phyloP scores from a whole-genome alignment of 305 asterid species.

The Solanum hybrid region DNA sequence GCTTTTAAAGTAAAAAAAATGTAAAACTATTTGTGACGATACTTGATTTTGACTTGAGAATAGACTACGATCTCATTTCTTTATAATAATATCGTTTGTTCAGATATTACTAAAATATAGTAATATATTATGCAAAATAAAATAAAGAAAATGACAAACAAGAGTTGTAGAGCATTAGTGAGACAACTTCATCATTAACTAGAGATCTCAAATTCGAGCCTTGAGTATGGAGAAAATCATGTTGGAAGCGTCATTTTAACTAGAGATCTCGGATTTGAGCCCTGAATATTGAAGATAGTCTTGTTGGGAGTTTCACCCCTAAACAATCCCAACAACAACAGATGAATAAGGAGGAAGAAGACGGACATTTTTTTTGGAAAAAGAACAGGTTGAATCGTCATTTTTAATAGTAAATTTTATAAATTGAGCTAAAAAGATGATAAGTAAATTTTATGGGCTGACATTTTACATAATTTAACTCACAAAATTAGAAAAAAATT shows the following conservation, averaged over 20 bases:
- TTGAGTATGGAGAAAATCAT: accelerated
- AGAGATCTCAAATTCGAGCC: neutral
- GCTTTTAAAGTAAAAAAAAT: neutral
- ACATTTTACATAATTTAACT: no score
- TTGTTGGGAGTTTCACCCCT: neutral
- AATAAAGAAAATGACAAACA: neutral
- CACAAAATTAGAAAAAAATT: no score
- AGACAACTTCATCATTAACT: accelerated
- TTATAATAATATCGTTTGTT: neutral
- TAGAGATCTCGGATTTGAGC: no score
- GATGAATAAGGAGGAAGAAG: neutral
- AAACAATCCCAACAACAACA: neutral
- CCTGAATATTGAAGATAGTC: no score
- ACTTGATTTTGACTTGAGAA: neutral
- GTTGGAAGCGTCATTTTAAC: neutral
- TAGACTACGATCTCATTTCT: neutral
- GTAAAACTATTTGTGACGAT: neutral
- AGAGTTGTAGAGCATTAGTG: accelerated
- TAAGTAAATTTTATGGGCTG: no score
- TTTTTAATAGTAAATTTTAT: no score
- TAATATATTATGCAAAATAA: neutral
- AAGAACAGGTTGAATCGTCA: neutral
- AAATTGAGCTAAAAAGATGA: neutral
- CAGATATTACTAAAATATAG: no score
- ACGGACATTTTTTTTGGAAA: neutral